Conservation (phyloP, 2,329 filamentous ascomycete genomes). For the Domatiomyces globalis region DNA sequence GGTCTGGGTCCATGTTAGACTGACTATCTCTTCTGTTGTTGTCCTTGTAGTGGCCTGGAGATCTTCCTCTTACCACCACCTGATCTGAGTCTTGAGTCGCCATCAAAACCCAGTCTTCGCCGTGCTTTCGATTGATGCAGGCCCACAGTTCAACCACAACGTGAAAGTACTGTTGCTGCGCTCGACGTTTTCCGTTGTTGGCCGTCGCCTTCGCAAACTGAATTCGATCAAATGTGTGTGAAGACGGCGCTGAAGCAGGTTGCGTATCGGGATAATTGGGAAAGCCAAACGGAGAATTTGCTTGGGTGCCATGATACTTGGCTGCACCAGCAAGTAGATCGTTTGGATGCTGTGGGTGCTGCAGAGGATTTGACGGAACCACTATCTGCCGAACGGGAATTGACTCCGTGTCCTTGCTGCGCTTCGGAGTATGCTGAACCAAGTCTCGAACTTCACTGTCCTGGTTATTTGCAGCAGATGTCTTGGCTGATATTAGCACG, state of each 20-base stretch:
- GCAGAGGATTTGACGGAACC: slow-evolving; percentile 48
- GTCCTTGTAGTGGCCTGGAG: slow-evolving; percentile 66
- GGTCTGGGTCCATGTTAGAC: slow-evolving; percentile 55
- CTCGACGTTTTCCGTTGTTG: slow-evolving; percentile 82
- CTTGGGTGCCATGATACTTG: slow-evolving; percentile 16
- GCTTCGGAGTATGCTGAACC: slow-evolving; percentile 81
- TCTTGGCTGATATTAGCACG: slow-evolving; percentile 62
- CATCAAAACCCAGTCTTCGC: slow-evolving; percentile 51
- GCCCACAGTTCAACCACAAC: slow-evolving; percentile 74
- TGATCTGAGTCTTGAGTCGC: slow-evolving; percentile 60
- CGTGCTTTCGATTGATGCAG: slow-evolving; percentile 40
- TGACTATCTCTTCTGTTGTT: slow-evolving; percentile 50
- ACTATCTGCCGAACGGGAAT: slow-evolving; percentile 49
- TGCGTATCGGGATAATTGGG: background rate
- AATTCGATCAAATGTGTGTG: slow-evolving; percentile 69
- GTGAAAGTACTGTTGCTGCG: slow-evolving; percentile 85
- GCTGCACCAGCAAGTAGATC: background rate
- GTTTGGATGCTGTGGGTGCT: slow-evolving; percentile 25
- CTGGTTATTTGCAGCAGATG: slow-evolving; percentile 49
- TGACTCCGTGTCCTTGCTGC: slow-evolving; percentile 71
- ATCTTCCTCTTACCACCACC: slow-evolving; percentile 76
- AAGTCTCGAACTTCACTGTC: slow-evolving; percentile 66
- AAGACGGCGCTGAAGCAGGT: background rate
- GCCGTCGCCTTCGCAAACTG: slow-evolving; percentile 90
- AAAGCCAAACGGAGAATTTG: slow-evolving; percentile 5